Percentiles rank a stretch among this genome's conserved stretches.
Conservation (phyloP, 164 flowering plant genomes). For the Macadamia tetraphylla region DNA sequence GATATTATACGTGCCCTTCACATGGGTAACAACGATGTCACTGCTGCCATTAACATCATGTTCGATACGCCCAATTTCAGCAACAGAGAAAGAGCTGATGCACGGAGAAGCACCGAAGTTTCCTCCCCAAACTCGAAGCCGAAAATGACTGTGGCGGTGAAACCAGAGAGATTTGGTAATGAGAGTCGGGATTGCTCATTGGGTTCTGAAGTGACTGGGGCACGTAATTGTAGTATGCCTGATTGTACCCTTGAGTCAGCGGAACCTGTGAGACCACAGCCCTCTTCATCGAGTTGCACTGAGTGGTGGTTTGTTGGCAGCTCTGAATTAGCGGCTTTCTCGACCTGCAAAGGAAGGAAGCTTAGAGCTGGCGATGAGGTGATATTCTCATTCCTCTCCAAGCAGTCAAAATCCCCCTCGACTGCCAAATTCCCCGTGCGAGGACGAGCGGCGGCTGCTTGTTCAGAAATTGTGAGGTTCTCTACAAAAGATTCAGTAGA, state of each 20-base stretch:
- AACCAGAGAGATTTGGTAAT: conserved; percentile 4
- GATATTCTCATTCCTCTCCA: conserved; percentile 53
- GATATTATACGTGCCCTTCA: conserved; percentile 91
- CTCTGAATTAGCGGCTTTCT: conserved; percentile 65
- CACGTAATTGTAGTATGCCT: neutral
- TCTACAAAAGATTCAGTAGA: conserved; percentile 73
- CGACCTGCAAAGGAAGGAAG: conserved; percentile 85
- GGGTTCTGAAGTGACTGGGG: conserved; percentile 6
- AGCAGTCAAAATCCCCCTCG: conserved; percentile 29
- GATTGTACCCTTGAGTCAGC: conserved; percentile 6
- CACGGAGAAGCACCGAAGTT: conserved; percentile 12
- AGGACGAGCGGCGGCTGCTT: conserved; percentile 43
- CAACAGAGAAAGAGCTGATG: conserved; percentile 8
- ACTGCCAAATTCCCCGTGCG: conserved; percentile 46
- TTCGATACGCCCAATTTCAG: conserved; percentile 63
- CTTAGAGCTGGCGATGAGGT: conserved; percentile 65
- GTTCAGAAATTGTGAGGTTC: conserved; percentile 91
- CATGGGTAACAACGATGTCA: conserved; percentile 74
- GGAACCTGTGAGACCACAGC: conserved; percentile 5
- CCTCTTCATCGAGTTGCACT: conserved; percentile 16
- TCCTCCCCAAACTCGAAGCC: conserved; percentile 10
- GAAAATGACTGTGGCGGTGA: neutral
- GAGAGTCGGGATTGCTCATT: conserved; percentile 2
- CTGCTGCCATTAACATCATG: conserved; percentile 91
- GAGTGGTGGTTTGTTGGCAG: conserved; percentile 86